Percentiles rank a stretch among this genome's conserved stretches.
phyloP scores from a whole-genome alignment of 1,284 basidiomycete species.

The Somion occarium region DNA sequence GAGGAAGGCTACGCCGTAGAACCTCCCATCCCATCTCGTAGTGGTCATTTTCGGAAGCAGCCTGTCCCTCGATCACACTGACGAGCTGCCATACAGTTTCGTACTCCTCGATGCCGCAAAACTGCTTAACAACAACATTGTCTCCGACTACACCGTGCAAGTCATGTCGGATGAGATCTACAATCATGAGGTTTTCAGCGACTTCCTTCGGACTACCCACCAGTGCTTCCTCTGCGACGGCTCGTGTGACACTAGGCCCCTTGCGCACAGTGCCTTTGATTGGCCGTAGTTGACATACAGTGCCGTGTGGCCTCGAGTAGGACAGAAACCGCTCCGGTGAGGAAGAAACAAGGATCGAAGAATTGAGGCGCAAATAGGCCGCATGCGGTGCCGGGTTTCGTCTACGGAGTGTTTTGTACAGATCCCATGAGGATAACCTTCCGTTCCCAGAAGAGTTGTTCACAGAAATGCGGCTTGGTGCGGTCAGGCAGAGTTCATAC shows the following conservation, averaged over 20 bases:
- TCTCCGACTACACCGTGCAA: slow-evolving; percentile 74
- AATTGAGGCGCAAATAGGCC: slow-evolving; percentile 73
- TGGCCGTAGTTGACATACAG: slow-evolving; percentile 81
- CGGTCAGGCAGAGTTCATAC: slow-evolving; percentile 96
- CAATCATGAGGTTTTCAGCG: slow-evolving; percentile 98
- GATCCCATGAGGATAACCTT: slow-evolving; percentile 56
- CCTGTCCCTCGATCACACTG: slow-evolving; percentile 81
- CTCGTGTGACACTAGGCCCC: slow-evolving; percentile 54
- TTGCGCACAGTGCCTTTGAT: slow-evolving; percentile 92
- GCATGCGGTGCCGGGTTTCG: slow-evolving; percentile 92
- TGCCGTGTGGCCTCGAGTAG: slow-evolving; percentile 62
- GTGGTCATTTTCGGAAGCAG: slow-evolving; percentile 27
- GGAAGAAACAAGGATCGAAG: slow-evolving; percentile 67
- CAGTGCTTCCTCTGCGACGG: slow-evolving; percentile 60
- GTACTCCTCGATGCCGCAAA: slow-evolving; percentile 91
- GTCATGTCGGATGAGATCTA: slow-evolving; percentile 94
- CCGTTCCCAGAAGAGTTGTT: slow-evolving; percentile 23
- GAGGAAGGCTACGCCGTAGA: slow-evolving; percentile 78
- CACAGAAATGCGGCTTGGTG: slow-evolving; percentile 55
- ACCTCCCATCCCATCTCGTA: slow-evolving; percentile 72
- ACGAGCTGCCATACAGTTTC: slow-evolving; percentile 96
- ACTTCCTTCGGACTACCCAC: slow-evolving; percentile 85
- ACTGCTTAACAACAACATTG: slow-evolving; percentile 77
- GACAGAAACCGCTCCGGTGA: slow-evolving; percentile 94
- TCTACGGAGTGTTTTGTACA: slow-evolving; percentile 67